Evolutionary conservation across 768 basidiomycete species (phyloP).

Genomic region (Lyophyllum semitale): DNA sequence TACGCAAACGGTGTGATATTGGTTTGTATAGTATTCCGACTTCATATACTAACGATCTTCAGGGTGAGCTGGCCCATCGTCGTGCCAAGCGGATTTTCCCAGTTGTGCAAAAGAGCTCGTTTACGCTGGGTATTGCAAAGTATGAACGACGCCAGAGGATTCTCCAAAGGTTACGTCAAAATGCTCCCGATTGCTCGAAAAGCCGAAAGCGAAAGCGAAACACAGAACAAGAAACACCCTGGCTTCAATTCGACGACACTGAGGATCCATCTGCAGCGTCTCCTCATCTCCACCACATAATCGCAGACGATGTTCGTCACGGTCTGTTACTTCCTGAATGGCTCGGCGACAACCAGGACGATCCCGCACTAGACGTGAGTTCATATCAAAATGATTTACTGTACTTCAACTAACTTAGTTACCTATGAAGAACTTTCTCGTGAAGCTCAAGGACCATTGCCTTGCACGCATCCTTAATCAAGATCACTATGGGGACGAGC

Average conservation of each 20-base stretch:
- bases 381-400: background rate
- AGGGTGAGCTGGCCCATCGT: constrained; percentile 40
- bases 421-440: constrained; percentile 27
- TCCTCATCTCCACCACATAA: background rate
- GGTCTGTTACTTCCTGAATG: background rate
- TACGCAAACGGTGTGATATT: constrained; percentile 32
- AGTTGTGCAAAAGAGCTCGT: constrained; percentile 24
- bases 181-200: too few relatives aligned
- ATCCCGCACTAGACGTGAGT: constrained; percentile 5
- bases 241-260: too few relatives aligned
- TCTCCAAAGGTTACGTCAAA: constrained; percentile 1
- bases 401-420: background rate
- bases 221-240: too few relatives aligned
- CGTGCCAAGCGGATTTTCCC: constrained; percentile 33
- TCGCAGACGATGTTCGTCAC: background rate
- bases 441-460: constrained; percentile 28
- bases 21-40: background rate
- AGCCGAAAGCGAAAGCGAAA: too few relatives aligned
- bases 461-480: constrained; percentile 23
- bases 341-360: background rate
- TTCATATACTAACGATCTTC: background rate
- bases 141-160: constrained; percentile 9
- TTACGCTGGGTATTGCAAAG: constrained; percentile 23
- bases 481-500: constrained; percentile 15
- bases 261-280: background rate